phyloP scores from a whole-genome alignment of 257 asterid species.

The Linderniella brevidens region DNA sequence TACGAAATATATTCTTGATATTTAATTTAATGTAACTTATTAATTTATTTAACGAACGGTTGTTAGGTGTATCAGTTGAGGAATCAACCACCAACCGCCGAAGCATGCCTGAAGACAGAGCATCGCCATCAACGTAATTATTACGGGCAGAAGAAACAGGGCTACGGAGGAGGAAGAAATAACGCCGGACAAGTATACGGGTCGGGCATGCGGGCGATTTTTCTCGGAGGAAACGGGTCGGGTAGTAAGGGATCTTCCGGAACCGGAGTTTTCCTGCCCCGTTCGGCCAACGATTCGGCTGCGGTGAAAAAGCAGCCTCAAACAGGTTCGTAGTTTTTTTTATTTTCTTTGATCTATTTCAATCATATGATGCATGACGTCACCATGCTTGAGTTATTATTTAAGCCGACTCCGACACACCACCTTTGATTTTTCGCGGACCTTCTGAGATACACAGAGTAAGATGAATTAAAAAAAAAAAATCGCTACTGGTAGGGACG shows the following conservation, averaged over 20 bases:
- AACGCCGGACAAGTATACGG: conserved; percentile 19
- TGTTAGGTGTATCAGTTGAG: conserved; percentile 28
- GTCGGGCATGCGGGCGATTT: conserved; percentile 72
- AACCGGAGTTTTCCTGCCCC: conserved; percentile 78
- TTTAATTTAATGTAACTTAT: not conserved
- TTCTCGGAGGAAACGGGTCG: conserved; percentile 46
- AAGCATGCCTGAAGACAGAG: conserved; percentile 19
- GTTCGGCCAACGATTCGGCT: conserved; percentile 14
- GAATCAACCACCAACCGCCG: conserved; percentile 23
- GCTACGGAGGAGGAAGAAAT: no score
- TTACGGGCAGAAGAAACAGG: not conserved
- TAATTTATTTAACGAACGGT: no score
- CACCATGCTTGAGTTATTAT: no score
- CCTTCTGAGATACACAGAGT: no score
- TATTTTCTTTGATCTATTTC: no score
- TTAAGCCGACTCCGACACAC: no score
- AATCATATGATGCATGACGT: no score
- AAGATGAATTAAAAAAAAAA: no score
- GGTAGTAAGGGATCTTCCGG: conserved; percentile 27
- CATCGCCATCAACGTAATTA: conserved; percentile 12
- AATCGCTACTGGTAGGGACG: no score
- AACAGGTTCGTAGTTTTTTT: no score
- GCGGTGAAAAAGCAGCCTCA: conserved; percentile 21
- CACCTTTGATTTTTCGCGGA: no score
- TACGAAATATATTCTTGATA: no score